Base-by-base conservation (phyloP, 129 eudicot genomes). In the Tanacetum coccineum region DNA sequence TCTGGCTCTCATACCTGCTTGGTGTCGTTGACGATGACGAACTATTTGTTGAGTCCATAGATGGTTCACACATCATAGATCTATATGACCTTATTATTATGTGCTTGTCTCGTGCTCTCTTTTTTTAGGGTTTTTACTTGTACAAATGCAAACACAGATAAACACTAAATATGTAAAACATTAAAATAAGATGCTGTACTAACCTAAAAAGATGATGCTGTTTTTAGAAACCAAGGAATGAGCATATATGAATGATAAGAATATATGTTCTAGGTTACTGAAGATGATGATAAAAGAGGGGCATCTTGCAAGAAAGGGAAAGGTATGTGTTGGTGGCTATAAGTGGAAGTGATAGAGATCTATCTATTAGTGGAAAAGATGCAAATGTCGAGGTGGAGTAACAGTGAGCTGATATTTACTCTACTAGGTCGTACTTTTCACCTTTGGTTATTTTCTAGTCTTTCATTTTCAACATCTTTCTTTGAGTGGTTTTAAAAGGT, bases 221-320 rank as follows among this genome's bases (percentile, higher is more conserved):
- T 48, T 50, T 15, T 44, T 36, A 36, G 42, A 36, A 36, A 36
- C 42, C 42, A 36, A 36, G 42, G 42, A 36, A 18, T 15, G 4
- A 47, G 66, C 59, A 73, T 13, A 53, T 53, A 54, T 59, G 70
- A 64, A 66, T 60, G 25, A 42, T 21, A 4, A 55, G 22, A 47
- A 71, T 71, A 50, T 75, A 28, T 36, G 30, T 22, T 70, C 21
- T 63, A 61, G 58, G 47, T 28, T 10, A 62, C 42, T 39, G 70
- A 36, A 39, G 64, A 52, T 21, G 22, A 14, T 51, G 59, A 68
- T 25, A 40, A 67, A 67, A 50, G 74, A 51, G 40, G 70, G 66
- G 69, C 80, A 68, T 76, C 59, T 76, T 68, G 74, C 75, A 75
- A 75, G 79, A 75, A 75, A 75, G 74, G 74, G 80, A 75, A 75